Evolutionary conservation across 1,284 basidiomycete species (phyloP).

Genomic region (Xerocomus minutiporus): DNA sequence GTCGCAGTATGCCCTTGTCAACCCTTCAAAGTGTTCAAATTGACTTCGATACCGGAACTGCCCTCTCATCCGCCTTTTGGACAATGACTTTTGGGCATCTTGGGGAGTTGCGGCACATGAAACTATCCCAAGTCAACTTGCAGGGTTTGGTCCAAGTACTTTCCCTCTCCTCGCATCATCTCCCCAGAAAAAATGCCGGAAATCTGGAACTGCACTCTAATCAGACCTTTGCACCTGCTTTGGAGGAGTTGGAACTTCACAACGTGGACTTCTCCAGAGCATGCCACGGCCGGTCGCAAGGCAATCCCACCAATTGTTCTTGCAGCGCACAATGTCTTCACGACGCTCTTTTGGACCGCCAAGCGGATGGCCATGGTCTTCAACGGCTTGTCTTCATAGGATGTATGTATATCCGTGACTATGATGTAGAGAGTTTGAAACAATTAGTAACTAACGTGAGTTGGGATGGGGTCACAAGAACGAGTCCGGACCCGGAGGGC

Average conservation of each 20-base stretch:
- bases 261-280: constrained; percentile 24
- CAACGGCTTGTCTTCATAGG: constrained; percentile 11
- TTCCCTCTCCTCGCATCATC: not conserved
- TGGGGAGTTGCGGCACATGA: constrained; percentile 13
- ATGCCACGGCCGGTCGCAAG: constrained; percentile 10
- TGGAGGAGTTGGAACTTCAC: constrained; percentile 31
- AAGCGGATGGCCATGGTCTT: constrained; percentile 13
- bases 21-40: constrained; percentile 13
- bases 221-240: constrained; percentile 27
- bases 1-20: constrained; percentile 15
- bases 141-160: constrained; percentile 11
- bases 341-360: constrained; percentile 18
- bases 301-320: constrained; percentile 3
- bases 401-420: constrained; percentile 15
- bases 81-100: constrained; percentile 13
- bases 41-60: constrained; percentile 6
- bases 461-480: constrained; percentile 23
- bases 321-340: constrained; percentile 12
- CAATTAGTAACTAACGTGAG: constrained; percentile 10
- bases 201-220: not conserved
- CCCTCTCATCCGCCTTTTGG: constrained; percentile 19
- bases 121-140: constrained; percentile 7
- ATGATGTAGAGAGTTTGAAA: constrained; percentile 6
- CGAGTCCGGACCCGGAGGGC: not conserved
- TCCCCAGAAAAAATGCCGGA: not conserved